phyloP scores from a whole-genome alignment of 495 filamentous ascomycete genomes.

The Margaritispora aquatica region DNA sequence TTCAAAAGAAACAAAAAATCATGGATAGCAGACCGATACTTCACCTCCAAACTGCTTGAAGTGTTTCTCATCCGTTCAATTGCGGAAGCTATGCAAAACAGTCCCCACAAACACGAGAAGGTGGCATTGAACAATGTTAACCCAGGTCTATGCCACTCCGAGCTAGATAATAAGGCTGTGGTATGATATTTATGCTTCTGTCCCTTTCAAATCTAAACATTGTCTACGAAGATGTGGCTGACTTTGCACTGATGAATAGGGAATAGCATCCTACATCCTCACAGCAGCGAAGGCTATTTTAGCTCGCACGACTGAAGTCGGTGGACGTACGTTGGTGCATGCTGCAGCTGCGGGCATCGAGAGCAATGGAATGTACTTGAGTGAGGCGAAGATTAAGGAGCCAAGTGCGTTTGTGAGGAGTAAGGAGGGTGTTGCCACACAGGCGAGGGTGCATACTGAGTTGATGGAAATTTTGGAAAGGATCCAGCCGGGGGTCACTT shows the following conservation, averaged over 20 bases:
- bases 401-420: slow-evolving; percentile 13
- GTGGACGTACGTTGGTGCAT: slow-evolving; percentile 5
- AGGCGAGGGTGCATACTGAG: slow-evolving; percentile 4
- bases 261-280: slow-evolving; percentile 4
- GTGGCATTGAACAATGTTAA: slow-evolving; percentile 8
- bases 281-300: slow-evolving; percentile 12
- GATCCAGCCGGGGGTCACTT: background rate
- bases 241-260: background rate
- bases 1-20: slow-evolving; percentile 28
- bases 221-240: slow-evolving; percentile 21
- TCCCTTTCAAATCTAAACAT: slow-evolving; percentile 40
- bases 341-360: slow-evolving; percentile 7
- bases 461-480: background rate
- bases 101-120: slow-evolving; percentile 7
- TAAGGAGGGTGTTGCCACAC: slow-evolving; percentile 5
- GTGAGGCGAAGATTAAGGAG: slow-evolving; percentile 5
- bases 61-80: slow-evolving; percentile 38
- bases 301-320: slow-evolving; percentile 16
- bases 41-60: slow-evolving; percentile 42
- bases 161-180: slow-evolving; percentile 4
- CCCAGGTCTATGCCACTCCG: slow-evolving; percentile 4
- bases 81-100: slow-evolving; percentile 23
- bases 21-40: slow-evolving; percentile 27
- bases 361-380: slow-evolving; percentile 17
- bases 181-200: background rate